A percentile compares a stretch with the other conserved stretches of the same genome.
phyloP scores from a whole-genome alignment of 1,139 yeast species.

The Hemisphaericaspora xylanilytica region DNA sequence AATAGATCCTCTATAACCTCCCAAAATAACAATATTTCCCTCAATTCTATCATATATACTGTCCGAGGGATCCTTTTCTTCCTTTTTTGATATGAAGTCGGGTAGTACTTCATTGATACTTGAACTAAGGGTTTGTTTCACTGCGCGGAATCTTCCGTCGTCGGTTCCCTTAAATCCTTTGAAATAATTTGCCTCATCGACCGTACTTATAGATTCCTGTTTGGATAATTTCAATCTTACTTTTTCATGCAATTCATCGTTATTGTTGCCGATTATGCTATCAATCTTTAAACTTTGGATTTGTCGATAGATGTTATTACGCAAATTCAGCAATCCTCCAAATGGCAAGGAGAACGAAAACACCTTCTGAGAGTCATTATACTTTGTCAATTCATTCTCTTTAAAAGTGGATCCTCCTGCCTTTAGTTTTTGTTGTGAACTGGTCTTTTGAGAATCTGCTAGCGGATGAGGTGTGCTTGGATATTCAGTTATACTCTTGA shows the following conservation, averaged over 20 bases:
- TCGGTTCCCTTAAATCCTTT: constrained; percentile 57
- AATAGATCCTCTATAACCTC: constrained; percentile 89
- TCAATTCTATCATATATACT: constrained; percentile 45
- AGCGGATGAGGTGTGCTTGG: constrained; percentile 14
- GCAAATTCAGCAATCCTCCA: constrained; percentile 25
- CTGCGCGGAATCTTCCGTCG: constrained; percentile 66
- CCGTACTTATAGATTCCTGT: constrained; percentile 57
- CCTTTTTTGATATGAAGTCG: constrained; percentile 21
- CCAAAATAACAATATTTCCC: constrained; percentile 77
- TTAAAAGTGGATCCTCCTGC: constrained; percentile 9
- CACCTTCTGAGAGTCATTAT: constrained; percentile 26
- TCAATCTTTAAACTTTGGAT: constrained; percentile 12
- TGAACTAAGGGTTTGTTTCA: constrained; percentile 59
- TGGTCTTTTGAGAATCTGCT: constrained; percentile 14
- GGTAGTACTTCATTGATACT: constrained; percentile 34
- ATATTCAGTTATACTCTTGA: constrained; percentile 4
- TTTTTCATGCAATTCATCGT: constrained; percentile 23
- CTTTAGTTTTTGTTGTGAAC: constrained; percentile 14
- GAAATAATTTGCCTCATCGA: constrained; percentile 64
- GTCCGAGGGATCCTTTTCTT: constrained; percentile 28
- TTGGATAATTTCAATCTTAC: constrained; percentile 49
- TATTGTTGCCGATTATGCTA: constrained; percentile 19
- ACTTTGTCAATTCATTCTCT: constrained; percentile 13
- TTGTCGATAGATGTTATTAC: constrained; percentile 17
- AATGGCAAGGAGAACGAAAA: constrained; percentile 44